These are phyloP conservation scores for Taiwanofungus camphoratus DNA, from an alignment of 1,284 basidiomycete genomes.

Conservation along the genomic window DNA sequence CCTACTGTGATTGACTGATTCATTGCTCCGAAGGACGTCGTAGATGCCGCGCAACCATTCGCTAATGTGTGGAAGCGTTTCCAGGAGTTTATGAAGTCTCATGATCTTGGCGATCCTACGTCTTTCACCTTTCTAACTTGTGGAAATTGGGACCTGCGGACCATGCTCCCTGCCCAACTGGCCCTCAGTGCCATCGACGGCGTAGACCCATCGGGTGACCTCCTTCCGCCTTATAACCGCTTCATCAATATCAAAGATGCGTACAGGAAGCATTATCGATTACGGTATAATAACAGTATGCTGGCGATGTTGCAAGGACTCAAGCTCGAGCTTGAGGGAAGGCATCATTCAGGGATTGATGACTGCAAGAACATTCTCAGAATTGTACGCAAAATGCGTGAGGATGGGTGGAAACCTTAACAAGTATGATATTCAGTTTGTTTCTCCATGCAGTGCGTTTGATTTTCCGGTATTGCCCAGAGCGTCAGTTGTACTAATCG, in stretches of 20 bases:
- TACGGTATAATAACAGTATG: constrained; percentile 23
- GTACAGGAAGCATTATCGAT: constrained; percentile 18
- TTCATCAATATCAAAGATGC: constrained; percentile 29
- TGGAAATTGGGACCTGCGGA: constrained; percentile 31
- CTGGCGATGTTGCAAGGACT: constrained; percentile 21
- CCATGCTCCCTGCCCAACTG: constrained; percentile 32
- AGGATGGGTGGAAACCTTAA: constrained; percentile 25
- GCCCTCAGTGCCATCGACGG: constrained; percentile 17
- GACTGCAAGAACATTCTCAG: constrained; percentile 36
- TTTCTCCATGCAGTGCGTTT: too few species aligned
- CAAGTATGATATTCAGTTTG: too few species aligned
- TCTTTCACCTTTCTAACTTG: constrained; percentile 27
- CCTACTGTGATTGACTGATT: too few species aligned
- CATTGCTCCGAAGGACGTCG: constrained; percentile 20
- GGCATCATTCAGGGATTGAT: constrained; percentile 38
- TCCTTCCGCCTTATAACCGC: constrained; percentile 23
- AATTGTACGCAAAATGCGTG: constrained; percentile 25
- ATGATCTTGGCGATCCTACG: constrained; percentile 17
- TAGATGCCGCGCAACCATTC: constrained; percentile 27
- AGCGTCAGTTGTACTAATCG: too few species aligned
- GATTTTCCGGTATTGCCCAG: too few species aligned
- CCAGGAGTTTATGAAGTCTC: constrained; percentile 22
- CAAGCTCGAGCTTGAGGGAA: constrained; percentile 29
- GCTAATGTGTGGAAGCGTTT: constrained; percentile 28
- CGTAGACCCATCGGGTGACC: constrained; percentile 15